Conservation (phyloP, 2,329 filamentous ascomycete genomes). For the Talaromyces islandicus region DNA sequence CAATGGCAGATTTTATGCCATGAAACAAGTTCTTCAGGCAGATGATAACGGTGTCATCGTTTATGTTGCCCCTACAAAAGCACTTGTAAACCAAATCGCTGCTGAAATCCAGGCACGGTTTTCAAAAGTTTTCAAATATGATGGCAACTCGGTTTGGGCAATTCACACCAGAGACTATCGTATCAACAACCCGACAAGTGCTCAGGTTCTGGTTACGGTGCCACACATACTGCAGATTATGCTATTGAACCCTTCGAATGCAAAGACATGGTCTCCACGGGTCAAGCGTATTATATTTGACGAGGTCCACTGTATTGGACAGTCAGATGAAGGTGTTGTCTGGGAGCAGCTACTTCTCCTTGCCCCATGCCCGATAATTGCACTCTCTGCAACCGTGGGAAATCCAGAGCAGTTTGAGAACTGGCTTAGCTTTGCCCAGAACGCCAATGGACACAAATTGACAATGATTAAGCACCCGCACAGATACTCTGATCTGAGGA, state of each 20-base stretch:
- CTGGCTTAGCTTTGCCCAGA: constrained; percentile 63
- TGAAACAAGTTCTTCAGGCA: constrained; percentile 66
- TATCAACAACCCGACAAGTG: constrained; percentile 66
- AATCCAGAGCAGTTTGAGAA: constrained; percentile 64
- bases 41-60: constrained; percentile 66
- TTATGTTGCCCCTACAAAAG: constrained; percentile 76
- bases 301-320: constrained; percentile 74
- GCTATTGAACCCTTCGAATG: constrained; percentile 61
- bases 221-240: constrained; percentile 76
- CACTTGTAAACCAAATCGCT: constrained; percentile 76
- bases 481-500: constrained; percentile 72
- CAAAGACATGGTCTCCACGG: constrained; percentile 59
- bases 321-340: constrained; percentile 67
- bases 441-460: constrained; percentile 56
- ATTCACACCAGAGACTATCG: constrained; percentile 72
- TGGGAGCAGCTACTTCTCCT: constrained; percentile 74
- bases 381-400: constrained; percentile 72
- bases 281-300: constrained; percentile 76
- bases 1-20: constrained; percentile 60
- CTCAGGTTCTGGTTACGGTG: constrained; percentile 71
- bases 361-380: constrained; percentile 70
- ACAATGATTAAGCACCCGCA: constrained; percentile 63
- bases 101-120: constrained; percentile 72
- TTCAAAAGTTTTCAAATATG: constrained; percentile 49
- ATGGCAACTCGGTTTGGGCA: constrained; percentile 65